Base-by-base conservation (phyloP, 768 basidiomycete species). In the Serendipita indica region DNA sequence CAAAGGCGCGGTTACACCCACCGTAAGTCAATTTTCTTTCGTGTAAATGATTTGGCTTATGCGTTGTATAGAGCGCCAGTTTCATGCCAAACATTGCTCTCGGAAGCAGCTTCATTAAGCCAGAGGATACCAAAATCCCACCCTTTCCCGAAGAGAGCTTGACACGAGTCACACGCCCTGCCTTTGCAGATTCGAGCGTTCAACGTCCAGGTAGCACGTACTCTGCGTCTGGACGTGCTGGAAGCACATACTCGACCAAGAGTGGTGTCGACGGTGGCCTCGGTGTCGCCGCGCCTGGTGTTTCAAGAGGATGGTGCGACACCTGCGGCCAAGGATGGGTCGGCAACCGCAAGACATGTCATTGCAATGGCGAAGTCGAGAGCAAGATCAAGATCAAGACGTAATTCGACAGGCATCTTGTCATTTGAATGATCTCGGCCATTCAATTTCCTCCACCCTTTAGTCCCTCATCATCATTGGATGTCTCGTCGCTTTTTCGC, bases 261-360 rank as follows among this genome's bases (percentile, higher is more conserved):
- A 45, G 60, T 39, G 14, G 25, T 28, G 41, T 46, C 74, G 33
- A 72, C 74, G 0, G 62, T 67, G 3, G 63, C 65, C 1, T 69
- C 72, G 3, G 75, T 72, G 65, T 75, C 76, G 62, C 69, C 77
- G 60, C 46, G n/a, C 81, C 88, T 37, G 86, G 86, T 37, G 83
- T 86, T 32, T 80, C 79, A 60, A 78, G 86, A 32, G 68, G 71
- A 12, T 86, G 87, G 84, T 89, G 87, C 61, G 81, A 87, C 52
- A 43, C 70, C 39, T 89, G 86, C 65, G 86, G 86, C 61, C 83
- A 82, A 64, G 77, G 84, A 37, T 79, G 74, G 72, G 54, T 66
- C 37, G 62, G 63, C 22, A 54, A 59, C 14, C 71, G 71, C 62
- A 66, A 69, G 54, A 72, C 76, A 27, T 89, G 70, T 60, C 60